These are phyloP conservation scores for Fonsecaea monophora DNA, from an alignment of 2,329 filamentous ascomycete genomes.

Conservation along the genomic window DNA sequence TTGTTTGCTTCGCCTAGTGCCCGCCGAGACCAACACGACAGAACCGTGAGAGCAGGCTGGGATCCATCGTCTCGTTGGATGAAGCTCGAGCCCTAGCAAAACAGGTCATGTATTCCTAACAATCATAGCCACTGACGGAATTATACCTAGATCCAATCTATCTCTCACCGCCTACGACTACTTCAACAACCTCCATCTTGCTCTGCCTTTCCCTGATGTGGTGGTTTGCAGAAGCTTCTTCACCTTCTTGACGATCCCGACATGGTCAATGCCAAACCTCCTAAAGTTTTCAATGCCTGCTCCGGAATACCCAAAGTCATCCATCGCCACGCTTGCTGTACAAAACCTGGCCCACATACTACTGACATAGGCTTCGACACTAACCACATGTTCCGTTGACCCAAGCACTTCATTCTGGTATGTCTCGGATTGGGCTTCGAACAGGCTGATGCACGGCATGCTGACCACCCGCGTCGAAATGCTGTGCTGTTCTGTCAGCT, in stretches of 20 bases:
- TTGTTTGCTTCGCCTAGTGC: too few species aligned
- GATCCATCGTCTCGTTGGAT: not conserved
- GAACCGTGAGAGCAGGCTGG: not conserved
- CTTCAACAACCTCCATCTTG: slow-evolving; percentile 19
- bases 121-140: not conserved
- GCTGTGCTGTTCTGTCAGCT: slow-evolving; percentile 44
- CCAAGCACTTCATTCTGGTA: slow-evolving; percentile 53
- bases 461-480: slow-evolving; percentile 53
- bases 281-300: slow-evolving; percentile 19
- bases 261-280: slow-evolving; percentile 18
- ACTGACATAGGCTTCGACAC: slow-evolving; percentile 55
- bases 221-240: slow-evolving; percentile 7
- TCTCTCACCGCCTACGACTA: slow-evolving; percentile 4
- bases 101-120: not conserved
- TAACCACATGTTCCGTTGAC: slow-evolving; percentile 46
- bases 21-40: too few species aligned
- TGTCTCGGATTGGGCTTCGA: slow-evolving; percentile 52
- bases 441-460: slow-evolving; percentile 57
- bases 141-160: slow-evolving; percentile 6
- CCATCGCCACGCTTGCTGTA: slow-evolving; percentile 16
- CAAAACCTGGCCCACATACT: slow-evolving; percentile 15
- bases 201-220: slow-evolving; percentile 4
- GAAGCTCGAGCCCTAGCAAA: not conserved
- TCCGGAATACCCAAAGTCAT: slow-evolving; percentile 16
- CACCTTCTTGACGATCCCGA: slow-evolving; percentile 20